Base-by-base conservation (phyloP, 352 stramenopile species). In the Phytophthora quininea region DNA sequence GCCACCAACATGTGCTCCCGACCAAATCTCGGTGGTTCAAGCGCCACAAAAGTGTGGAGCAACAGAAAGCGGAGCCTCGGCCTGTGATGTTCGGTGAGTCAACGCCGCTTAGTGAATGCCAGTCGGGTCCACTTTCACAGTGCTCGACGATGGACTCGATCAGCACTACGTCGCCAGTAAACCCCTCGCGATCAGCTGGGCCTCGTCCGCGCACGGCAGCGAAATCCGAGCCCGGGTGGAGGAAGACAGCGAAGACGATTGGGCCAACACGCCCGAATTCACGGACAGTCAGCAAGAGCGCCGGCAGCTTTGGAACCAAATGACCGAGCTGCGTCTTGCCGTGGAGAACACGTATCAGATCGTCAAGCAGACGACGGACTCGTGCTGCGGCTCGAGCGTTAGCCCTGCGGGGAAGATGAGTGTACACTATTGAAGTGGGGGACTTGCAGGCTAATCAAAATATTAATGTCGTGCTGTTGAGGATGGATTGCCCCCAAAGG, bases 321-420 rank as follows among this genome's bases (percentile, higher is more conserved):
- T 84, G 73, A 72, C 71, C 30, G 64, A 82, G 64, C 67, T 84
- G 57, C 73, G 71, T 2, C 63, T 80, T 32, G 73, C 76, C 2
- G 76, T 74, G 46, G 76, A 84, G 60, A 77, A 80, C 62, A 79
- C 76, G 50, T 84, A 84, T 49, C 69, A 76, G 37, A 69, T 77
- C 33, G 69, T 69, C 52, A 80, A 80, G 56, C 62, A 73, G 52
- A 83, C 71, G 32, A 78, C 71, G 27, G 71, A 78, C 12, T 73
- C 67, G 14, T 75, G 67, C 37, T 75, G 62, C 24, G 63, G 53
- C 29, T 47, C 57, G 32, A 71, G 58, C 45, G 64, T 72, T 45
- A 72, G 57, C 40, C 62, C 56, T 3, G 52, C 62, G 12, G 62
- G 43, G 10, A 74, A 66, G 27, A 35, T 31, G 30, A 46, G 30